phyloP scores from a whole-genome alignment of 257 asterid genomes.

The Rehmannia glutinosa region DNA sequence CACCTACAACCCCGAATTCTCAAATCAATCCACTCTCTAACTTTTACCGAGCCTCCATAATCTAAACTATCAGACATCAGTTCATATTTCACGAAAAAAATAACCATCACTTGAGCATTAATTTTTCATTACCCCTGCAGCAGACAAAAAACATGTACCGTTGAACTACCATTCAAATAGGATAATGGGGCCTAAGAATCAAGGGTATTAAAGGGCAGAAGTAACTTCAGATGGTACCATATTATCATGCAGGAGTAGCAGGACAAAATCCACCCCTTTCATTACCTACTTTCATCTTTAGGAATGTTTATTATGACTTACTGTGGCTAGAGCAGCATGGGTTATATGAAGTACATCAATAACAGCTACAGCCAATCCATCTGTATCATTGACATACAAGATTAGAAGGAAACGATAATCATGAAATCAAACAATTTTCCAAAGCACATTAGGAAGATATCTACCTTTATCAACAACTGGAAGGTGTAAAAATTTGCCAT shows the following conservation, averaged over 20 bases:
- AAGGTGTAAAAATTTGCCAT: conserved; percentile 89
- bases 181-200: neutral
- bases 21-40: neutral
- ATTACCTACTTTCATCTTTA: neutral
- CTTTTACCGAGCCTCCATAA: neutral
- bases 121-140: neutral
- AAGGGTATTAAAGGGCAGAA: neutral
- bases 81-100: neutral
- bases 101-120: neutral
- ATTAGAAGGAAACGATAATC: conserved; percentile 5
- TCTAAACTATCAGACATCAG: neutral
- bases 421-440: neutral
- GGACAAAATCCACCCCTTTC: neutral
- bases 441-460: conserved; percentile 7
- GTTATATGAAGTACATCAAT: conserved; percentile 91
- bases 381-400: conserved; percentile 38
- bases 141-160: neutral
- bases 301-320: conserved; percentile 35
- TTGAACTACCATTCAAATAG: neutral
- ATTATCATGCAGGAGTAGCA: conserved; percentile 2
- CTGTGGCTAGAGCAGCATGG: conserved; percentile 92
- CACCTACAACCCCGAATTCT: neutral
- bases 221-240: neutral
- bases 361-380: conserved; percentile 80
- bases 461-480: conserved; percentile 92